These are phyloP conservation scores for Nitzschia sp. DNA, from an alignment of 108 stramenopile genomes.

Conservation along the genomic window DNA sequence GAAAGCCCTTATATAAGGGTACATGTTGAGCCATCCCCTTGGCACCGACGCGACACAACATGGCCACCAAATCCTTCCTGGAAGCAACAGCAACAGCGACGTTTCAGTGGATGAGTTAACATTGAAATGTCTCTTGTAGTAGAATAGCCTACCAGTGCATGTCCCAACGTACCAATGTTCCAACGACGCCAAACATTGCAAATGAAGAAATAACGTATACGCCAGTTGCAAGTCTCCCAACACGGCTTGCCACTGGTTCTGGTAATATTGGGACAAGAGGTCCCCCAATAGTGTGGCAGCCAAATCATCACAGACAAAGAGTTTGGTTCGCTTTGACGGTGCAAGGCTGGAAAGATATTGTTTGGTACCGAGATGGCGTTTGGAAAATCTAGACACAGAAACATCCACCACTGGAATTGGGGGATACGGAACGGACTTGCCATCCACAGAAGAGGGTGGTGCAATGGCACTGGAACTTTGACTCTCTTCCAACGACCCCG, in stretches of 20 bases:
- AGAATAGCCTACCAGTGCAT: too few relatives aligned
- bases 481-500: conserved; percentile 44
- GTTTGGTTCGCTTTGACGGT: conserved; percentile 52
- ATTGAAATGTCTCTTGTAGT: too few relatives aligned
- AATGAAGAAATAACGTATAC: conserved; percentile 63
- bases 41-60: conserved; percentile 35
- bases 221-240: conserved; percentile 80
- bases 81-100: background rate
- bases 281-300: conserved; percentile 33
- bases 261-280: conserved; percentile 44
- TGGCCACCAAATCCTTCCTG: conserved; percentile 49
- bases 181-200: conserved; percentile 74
- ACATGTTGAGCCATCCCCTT: conserved; percentile 7
- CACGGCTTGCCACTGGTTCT: conserved; percentile 38
- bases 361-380: conserved; percentile 65
- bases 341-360: conserved; percentile 49
- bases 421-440: conserved; percentile 55
- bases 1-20: conserved; percentile 40
- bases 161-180: conserved; percentile 77
- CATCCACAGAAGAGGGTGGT: conserved; percentile 29
- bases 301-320: conserved; percentile 33
- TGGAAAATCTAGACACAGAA: conserved; percentile 29
- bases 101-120: too few relatives aligned
- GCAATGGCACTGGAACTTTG: background rate
- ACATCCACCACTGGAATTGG: conserved; percentile 68